Evolutionary conservation across 2,329 filamentous ascomycete species (phyloP), one percentile per base, ranked within the genome.

Genomic region (Colletotrichum sp.): DNA sequence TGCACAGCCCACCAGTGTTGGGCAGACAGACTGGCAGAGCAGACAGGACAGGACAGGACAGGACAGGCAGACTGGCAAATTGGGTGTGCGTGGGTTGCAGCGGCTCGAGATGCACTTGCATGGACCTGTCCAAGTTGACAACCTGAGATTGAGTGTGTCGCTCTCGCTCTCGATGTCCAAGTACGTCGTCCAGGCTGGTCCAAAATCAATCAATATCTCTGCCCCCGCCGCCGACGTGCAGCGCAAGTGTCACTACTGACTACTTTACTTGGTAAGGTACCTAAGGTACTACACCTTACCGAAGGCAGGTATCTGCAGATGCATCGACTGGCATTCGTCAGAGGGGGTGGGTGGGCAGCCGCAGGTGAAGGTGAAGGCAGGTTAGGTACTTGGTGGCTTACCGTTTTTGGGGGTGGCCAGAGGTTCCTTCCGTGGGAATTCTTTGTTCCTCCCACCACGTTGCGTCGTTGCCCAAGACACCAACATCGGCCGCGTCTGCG

Each of bases 191-290:
- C 36, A 26, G 62, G 32, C 62, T 5, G 4, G 63, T 21, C 36
- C 6, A 66, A 52, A 32, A 30, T 49, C 36, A 66, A 34, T 66
- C 36, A 52, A 67, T 59, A 49, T 72, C 21, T 49, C 30, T 55
- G 44, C 16, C 68, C 68, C 72, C 55, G 72, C 68, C 72, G 72
- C 68, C 68, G 68, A 62, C 52, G 28, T 75, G 72, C 72, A 72
- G 52, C 68, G 26, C 30, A 64, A 59, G 65, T 28, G 72, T 44
- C 57, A 60, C 28, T 34, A 49, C 44, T 49, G 44, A 10, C 44
- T 49, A 49, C 44, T n/a, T 49, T 21, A 49, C 44, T 49, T 49
- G 44, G n/a, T 49, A 49, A 49, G n/a, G n/a, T 49, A 49, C n/a
- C 39, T 39, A 36, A 36, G 34, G 8, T 18, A 18, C 36, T 1